Evolutionary conservation across 495 filamentous ascomycete species (phyloP), one percentile per base, ranked within the genome.

Genomic region (Penicillium taxi): DNA sequence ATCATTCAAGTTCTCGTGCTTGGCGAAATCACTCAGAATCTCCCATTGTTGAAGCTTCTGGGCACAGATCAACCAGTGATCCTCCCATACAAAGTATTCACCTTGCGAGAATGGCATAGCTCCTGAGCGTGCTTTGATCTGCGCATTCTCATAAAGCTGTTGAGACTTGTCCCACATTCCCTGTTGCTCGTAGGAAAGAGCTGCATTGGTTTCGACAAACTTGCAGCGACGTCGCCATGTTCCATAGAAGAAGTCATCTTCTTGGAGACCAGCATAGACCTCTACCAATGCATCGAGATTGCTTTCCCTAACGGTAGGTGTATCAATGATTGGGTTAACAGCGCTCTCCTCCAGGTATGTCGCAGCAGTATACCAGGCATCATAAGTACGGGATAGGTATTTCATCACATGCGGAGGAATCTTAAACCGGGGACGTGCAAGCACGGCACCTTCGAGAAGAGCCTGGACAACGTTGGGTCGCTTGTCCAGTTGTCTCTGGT

Each of bases 31-130:
- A 36, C 81, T 83, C 18, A 99, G 62, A 37, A 99, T 84, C 37
- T 99, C 93, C 93, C 93, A 99, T 46, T 96, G 93, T 55, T 99
- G 93, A 24, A 99, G 74, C 66, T 96, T 99, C 61, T 96, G 86
- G 2, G 90, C 91, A 54, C 93, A 96, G 26, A 93, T 73, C 22
- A 96, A 75, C 93, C 93, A 99, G 47, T 99, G 93, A 58, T 99
- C 93, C 61, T 99, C 93, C 93, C 93, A 99, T 1, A 99, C 72
- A 76, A 91, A 94, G 55, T 99, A 99, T 63, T 99, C 93, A 9
- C 80, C 86, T 47, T 93, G 84, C 1, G 91, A 96, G 64, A 95
- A 96, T 2, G 93, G 89, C 42, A 95, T 77, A 9, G 83, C 82
- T 19, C 88, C 90, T 1, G 86, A 95, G 23, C 93, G 77, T 27